A percentile compares a stretch with the other conserved stretches of the same genome.
Conservation (phyloP, 1,284 basidiomycete genomes). For the Ceratobasidium sp. region DNA sequence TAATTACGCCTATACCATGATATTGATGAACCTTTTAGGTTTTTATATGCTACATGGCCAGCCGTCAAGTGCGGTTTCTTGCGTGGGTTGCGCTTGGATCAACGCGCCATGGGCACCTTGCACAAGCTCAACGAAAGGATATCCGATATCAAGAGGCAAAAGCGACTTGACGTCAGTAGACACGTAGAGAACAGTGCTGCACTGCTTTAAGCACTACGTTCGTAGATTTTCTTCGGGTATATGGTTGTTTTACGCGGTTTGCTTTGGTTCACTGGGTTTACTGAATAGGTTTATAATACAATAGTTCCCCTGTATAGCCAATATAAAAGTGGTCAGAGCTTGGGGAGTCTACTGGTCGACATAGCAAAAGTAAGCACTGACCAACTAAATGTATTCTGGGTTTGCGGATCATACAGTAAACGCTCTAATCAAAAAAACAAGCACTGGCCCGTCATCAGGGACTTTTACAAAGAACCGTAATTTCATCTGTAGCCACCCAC, state of each 20-base stretch:
- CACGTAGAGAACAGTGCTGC: neutral
- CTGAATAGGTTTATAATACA: neutral
- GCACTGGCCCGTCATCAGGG: too few relatives aligned
- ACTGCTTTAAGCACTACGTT: neutral
- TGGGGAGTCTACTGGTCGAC: neutral
- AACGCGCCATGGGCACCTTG: slow-evolving; percentile 6
- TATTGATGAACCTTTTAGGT: slow-evolving; percentile 16
- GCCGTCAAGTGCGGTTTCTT: slow-evolving; percentile 24
- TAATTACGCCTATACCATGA: neutral
- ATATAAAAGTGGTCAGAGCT: neutral
- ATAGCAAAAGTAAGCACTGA: too few relatives aligned
- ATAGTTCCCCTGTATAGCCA: neutral
- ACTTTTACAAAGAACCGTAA: too few relatives aligned
- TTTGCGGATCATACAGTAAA: neutral
- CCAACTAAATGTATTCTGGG: neutral
- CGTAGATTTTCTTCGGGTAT: neutral
- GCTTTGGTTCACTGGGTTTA: neutral
- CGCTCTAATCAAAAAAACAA: too few relatives aligned
- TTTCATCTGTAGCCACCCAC: too few relatives aligned
- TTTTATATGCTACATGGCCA: slow-evolving; percentile 35
- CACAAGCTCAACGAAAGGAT: slow-evolving; percentile 34
- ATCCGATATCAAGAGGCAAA: slow-evolving; percentile 2
- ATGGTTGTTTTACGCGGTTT: neutral
- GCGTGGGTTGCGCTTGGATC: slow-evolving; percentile 3
- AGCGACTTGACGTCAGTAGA: slow-evolving; percentile 5